These are phyloP conservation scores for Calocybe gambosa DNA, from an alignment of 1,284 basidiomycete species.

Conservation along the genomic window DNA sequence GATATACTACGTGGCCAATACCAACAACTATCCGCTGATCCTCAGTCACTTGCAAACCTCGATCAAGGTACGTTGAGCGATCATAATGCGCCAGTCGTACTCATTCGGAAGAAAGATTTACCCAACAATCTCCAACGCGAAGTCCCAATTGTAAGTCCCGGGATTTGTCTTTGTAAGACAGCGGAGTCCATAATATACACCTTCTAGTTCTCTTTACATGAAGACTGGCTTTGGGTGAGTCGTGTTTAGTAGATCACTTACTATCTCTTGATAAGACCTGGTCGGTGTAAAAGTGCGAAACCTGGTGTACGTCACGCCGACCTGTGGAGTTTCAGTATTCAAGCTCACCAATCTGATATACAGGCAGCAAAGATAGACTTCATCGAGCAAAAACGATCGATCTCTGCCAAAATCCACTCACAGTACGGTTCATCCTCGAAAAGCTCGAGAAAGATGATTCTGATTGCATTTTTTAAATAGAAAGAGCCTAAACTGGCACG, in stretches of 20 bases:
- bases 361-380: constrained; percentile 75
- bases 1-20: constrained; percentile 92
- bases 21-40: constrained; percentile 89
- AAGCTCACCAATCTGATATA: constrained; percentile 8
- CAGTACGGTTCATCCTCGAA: constrained; percentile 46
- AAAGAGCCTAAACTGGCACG: constrained; percentile 95
- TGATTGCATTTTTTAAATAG: constrained; percentile 31
- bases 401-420: constrained; percentile 88
- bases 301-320: constrained; percentile 82
- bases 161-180: constrained; percentile 10
- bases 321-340: neutral
- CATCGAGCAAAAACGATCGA: constrained; percentile 86
- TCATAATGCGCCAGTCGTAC: neutral
- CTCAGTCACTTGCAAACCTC: constrained; percentile 88
- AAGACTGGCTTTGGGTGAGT: constrained; percentile 90
- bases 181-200: neutral
- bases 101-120: constrained; percentile 50
- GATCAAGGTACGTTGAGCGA: constrained; percentile 66
- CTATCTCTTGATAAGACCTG: neutral
- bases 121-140: constrained; percentile 88
- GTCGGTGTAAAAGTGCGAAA: constrained; percentile 57
- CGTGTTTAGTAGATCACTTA: neutral
- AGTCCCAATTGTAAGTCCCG: constrained; percentile 73
- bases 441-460: too few species aligned
- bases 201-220: constrained; percentile 71